A percentile compares a stretch with the other conserved stretches of the same genome.
Conservation (phyloP, 2,329 filamentous ascomycete species). For the Penicillium polonicum region DNA sequence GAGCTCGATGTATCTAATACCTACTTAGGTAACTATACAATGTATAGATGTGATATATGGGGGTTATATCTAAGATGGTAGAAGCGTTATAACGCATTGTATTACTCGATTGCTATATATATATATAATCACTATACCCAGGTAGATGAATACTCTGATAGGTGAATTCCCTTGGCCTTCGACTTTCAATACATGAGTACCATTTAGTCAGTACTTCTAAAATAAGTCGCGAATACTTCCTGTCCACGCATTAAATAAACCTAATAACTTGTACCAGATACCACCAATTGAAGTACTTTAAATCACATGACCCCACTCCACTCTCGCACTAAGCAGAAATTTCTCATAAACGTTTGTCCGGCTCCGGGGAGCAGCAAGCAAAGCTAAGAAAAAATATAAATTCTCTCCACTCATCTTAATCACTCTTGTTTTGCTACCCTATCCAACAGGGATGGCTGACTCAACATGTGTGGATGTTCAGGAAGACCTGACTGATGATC, state of each 20-base stretch:
- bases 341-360: slow-evolving; percentile 23
- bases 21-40: background rate
- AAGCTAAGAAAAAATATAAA: slow-evolving; percentile 26
- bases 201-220: rapidly evolving
- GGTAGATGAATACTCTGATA: slow-evolving; percentile 1
- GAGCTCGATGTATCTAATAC: slow-evolving; percentile 1
- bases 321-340: slow-evolving; percentile 8
- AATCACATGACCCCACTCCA: background rate
- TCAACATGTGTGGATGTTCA: slow-evolving; percentile 19
- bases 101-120: background rate
- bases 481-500: slow-evolving; percentile 59
- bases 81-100: background rate
- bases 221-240: background rate
- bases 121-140: background rate
- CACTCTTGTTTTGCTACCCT: slow-evolving; percentile 7
- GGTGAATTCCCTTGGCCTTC: background rate
- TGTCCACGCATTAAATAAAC: too few relatives aligned
- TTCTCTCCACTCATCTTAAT: background rate
- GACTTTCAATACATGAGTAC: background rate
- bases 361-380: slow-evolving; percentile 18
- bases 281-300: rapidly evolving
- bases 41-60: background rate
- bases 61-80: background rate
- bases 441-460: slow-evolving; percentile 22
- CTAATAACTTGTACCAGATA: background rate